Evolutionary conservation across 768 basidiomycete species (phyloP), one percentile per base, ranked within the genome.

Genomic region (Holtermannia corniformis): DNA sequence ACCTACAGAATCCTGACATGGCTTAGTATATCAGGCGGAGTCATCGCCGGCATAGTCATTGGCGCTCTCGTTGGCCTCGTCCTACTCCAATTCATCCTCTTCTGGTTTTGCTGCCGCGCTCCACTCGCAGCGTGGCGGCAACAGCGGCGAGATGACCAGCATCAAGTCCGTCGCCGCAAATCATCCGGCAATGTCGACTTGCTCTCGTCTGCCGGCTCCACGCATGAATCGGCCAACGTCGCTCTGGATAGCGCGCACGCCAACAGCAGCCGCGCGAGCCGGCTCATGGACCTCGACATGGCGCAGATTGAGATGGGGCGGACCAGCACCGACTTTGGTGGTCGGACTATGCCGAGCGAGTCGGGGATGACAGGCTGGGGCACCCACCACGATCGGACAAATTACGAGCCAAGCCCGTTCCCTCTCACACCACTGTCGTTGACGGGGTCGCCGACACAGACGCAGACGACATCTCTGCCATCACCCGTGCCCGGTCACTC

Each of bases 51-150:
- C 3, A 63, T 64, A n/a, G 63, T 59, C 12, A 44, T 64, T 3
- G 56, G 50, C 7, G 61, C 58, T 10, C 52, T 67, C 47, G 44
- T 64, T 14, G 49, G 49, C 12, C 57, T 67, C 14, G 28, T 67
- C 32, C 49, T 56, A 13, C 46, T 64, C 2, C 65, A 67, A 55
- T 55, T 27, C 16, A 47, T 49, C 14, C 47, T 64, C 13, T 50
- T 67, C 41, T 67, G 60, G 60, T 67, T 67, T 58, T 67, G 65
- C 56, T 67, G 65, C 41, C 55, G 65, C 22, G 44, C 59, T 44
- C 65, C 64, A 45, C 26, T 67, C 40, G 23, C 37, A 27, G 57
- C 59, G 3, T 51, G 63, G 4, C 47, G 62, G 14, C 59, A 60
- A 7, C 61, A 64, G 37, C 56, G 63, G n/a, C 27, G 50, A 44